phyloP scores from a whole-genome alignment of 2,329 filamentous ascomycete species.

The Stenocarpella maydis region DNA sequence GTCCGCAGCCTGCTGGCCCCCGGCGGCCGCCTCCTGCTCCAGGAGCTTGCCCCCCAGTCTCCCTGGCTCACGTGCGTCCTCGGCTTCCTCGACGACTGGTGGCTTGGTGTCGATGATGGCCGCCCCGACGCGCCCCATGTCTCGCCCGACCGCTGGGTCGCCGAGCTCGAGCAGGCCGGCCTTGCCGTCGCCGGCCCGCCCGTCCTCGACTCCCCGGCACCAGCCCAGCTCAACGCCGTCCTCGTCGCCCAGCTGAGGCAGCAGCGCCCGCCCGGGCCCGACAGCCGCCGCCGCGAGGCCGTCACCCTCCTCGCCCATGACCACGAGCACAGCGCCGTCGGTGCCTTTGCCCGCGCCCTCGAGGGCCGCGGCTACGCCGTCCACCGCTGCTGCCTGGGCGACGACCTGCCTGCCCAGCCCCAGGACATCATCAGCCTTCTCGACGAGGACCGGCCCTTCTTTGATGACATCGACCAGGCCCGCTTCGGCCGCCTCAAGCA shows the following conservation, averaged over 20 bases:
- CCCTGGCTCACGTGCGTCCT: conserved; percentile 40
- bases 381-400: conserved; percentile 42
- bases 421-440: conserved; percentile 32
- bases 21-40: conserved; percentile 44
- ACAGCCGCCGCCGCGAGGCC: background rate
- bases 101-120: conserved; percentile 40
- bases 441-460: conserved; percentile 32
- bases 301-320: conserved; percentile 1
- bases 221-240: background rate
- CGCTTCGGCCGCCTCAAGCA: background rate
- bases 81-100: conserved; percentile 48
- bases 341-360: background rate
- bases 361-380: background rate
- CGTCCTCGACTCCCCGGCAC: conserved; percentile 36
- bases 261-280: background rate
- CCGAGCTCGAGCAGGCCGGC: background rate
- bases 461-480: conserved; percentile 17
- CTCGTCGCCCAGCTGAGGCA: background rate
- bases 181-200: conserved; percentile 29
- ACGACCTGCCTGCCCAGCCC: conserved; percentile 31
- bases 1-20: conserved; percentile 43
- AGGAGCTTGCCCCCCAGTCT: conserved; percentile 21
- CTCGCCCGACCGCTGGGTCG: conserved; percentile 26
- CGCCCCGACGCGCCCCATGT: conserved; percentile 35
- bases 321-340: background rate